Evolutionary conservation across 345 rosid genomes (phyloP), one percentile per base, ranked within the genome.

Genomic region (Arabidopsis suecica): DNA sequence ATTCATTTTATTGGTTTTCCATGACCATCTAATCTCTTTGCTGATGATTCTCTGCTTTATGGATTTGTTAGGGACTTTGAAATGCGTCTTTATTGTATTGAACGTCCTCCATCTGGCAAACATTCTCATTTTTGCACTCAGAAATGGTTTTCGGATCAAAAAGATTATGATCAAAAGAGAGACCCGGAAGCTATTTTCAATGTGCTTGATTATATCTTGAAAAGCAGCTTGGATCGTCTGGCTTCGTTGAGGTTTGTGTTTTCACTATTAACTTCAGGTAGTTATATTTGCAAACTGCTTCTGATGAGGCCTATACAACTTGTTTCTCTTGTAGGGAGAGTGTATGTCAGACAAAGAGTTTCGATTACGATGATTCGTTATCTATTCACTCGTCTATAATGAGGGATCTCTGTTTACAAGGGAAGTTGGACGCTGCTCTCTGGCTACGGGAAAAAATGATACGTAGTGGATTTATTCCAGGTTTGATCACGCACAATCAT

Each of bases 381-480:
- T 54, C 65, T 10, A 55, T 63, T 20, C 81, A 79, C 45, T 69
- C 76, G 8, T 69, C 75, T 40, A 48, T 81, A 41, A 75, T 89
- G 65, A 85, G 78, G 73, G 81, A 82, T 69, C 83, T 91, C 16
- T 91, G 88, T 79, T 64, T 81, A 58, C 87, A 66, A 65, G 88
- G 91, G 44, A 89, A 86, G 85, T 49, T 91, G 37, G 91, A 82
- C n/a, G 76, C 86, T 65, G 96, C 97, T 16, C 71, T 89, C 23
- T 80, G 84, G 84, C 72, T 91, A 54, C 82, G 91, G 78, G 76
- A 68, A 33, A 87, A 85, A 61, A 59, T 88, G 87, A 77, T 86
- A 42, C 78, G 71, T 37, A 78, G 42, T 73, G 93, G 96, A 23
- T 60, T 69, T 65, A 61, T 85, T 49, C 91, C 88, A 20, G 89